These are phyloP conservation scores for Trametopsis cervina DNA, from an alignment of 768 basidiomycete genomes.

Conservation along the genomic window DNA sequence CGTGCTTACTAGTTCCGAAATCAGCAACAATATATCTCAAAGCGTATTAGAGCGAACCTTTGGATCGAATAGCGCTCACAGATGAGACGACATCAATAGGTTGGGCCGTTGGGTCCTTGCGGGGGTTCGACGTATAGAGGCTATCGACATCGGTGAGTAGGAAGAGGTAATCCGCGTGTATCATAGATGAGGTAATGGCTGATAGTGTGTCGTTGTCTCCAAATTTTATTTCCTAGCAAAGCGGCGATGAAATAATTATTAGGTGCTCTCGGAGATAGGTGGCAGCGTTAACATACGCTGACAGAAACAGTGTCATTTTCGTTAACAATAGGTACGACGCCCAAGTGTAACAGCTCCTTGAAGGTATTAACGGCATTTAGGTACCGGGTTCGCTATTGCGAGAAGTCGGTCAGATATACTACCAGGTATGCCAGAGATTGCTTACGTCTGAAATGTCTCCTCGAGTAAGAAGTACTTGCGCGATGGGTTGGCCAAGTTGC, in stretches of 20 bases:
- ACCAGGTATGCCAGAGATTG: slow-evolving; percentile 16
- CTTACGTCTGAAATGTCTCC: slow-evolving; percentile 95
- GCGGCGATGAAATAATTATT: background rate
- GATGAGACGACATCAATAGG: slow-evolving; percentile 81
- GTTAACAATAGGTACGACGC: slow-evolving; percentile 96
- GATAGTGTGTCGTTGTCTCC: slow-evolving; percentile 98
- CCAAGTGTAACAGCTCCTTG: slow-evolving; percentile 85
- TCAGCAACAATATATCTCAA: background rate
- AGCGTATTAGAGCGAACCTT: slow-evolving; percentile 45
- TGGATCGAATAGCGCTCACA: slow-evolving; percentile 67
- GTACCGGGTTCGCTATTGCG: slow-evolving; percentile 78
- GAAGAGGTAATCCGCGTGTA: slow-evolving; percentile 96
- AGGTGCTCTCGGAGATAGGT: background rate
- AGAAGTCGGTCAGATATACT: background rate
- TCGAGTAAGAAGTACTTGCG: slow-evolving; percentile 88
- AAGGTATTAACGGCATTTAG: slow-evolving; percentile 96
- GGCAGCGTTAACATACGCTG: slow-evolving; percentile 76
- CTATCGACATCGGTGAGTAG: slow-evolving; percentile 95
- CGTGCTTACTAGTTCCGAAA: slow-evolving; percentile 64
- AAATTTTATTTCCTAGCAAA: slow-evolving; percentile 92
- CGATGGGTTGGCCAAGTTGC: slow-evolving; percentile 90
- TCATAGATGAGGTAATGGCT: slow-evolving; percentile 95
- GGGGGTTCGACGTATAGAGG: slow-evolving; percentile 90
- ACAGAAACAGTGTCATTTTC: slow-evolving; percentile 99
- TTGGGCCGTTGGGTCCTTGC: slow-evolving; percentile 78